These are phyloP conservation scores for Termitomyces sp. DNA, from an alignment of 768 basidiomycete genomes.

Conservation along the genomic window DNA sequence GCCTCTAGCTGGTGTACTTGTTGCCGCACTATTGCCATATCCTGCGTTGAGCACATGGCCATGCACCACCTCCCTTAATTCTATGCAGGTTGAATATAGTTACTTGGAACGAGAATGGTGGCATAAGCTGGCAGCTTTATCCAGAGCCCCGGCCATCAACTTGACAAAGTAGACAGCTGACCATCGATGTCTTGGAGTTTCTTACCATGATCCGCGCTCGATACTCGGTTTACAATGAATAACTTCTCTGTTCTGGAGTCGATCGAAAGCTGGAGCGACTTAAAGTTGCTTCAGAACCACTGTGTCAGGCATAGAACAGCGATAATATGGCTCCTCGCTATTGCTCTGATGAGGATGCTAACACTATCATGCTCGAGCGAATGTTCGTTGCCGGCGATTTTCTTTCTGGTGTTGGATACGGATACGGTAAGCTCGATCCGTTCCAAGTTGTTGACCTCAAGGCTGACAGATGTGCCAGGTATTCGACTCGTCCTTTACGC, in stretches of 20 bases:
- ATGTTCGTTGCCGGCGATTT: constrained; percentile 32
- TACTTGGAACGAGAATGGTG: not conserved
- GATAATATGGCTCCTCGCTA: constrained; percentile 17
- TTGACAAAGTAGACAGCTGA: no score
- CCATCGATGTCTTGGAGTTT: not conserved
- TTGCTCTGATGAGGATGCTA: constrained; percentile 20
- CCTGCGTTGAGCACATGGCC: no score
- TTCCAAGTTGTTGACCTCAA: not conserved
- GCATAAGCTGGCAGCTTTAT: not conserved
- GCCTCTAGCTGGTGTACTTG: no score
- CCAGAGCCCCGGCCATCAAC: no score
- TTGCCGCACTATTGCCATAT: no score
- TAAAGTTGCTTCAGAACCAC: not conserved
- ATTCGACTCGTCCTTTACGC: constrained; percentile 24
- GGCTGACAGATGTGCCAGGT: constrained; percentile 13
- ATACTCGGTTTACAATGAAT: not conserved
- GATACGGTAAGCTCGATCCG: constrained; percentile 20
- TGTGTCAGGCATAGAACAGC: not conserved
- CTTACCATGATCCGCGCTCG: not conserved
- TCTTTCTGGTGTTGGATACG: constrained; percentile 27
- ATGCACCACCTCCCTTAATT: no score
- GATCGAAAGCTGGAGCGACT: not conserved
- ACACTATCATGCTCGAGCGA: constrained; percentile 23
- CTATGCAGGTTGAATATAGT: no score
- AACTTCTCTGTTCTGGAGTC: not conserved